A percentile compares a stretch with the other conserved stretches of the same genome.
phyloP scores from a whole-genome alignment of 805 yeast genomes.

The Blastobotrys parvus region DNA sequence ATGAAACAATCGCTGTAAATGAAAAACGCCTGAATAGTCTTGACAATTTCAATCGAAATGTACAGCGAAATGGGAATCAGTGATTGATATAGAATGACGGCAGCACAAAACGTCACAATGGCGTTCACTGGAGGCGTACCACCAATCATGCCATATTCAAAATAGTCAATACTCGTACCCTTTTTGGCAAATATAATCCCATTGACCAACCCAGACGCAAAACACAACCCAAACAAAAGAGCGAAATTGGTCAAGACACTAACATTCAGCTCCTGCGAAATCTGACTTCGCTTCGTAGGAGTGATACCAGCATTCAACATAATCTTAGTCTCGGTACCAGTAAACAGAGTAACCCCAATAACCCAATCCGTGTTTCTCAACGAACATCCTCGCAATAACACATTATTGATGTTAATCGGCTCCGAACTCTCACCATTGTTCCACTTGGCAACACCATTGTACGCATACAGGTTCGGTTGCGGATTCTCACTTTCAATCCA shows the following conservation, averaged over 20 bases:
- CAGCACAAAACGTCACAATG: slow-evolving; percentile 62
- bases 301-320: slow-evolving; percentile 76
- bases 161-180: slow-evolving; percentile 42
- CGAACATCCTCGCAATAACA: slow-evolving; percentile 65
- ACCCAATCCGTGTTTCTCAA: slow-evolving; percentile 73
- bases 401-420: slow-evolving; percentile 54
- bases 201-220: slow-evolving; percentile 60
- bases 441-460: slow-evolving; percentile 59
- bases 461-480: slow-evolving; percentile 51
- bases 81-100: slow-evolving; percentile 65
- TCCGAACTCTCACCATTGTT: slow-evolving; percentile 35
- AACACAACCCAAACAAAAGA: slow-evolving; percentile 56
- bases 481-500: slow-evolving; percentile 67
- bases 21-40: slow-evolving; percentile 70
- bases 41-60: slow-evolving; percentile 72
- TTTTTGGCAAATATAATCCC: slow-evolving; percentile 49
- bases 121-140: slow-evolving; percentile 58
- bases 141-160: slow-evolving; percentile 58
- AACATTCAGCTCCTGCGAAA: slow-evolving; percentile 59
- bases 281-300: slow-evolving; percentile 63
- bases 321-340: slow-evolving; percentile 71
- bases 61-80: slow-evolving; percentile 75
- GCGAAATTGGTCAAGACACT: slow-evolving; percentile 60
- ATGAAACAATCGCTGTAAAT: slow-evolving; percentile 61
- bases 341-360: slow-evolving; percentile 61